Conservation (phyloP, 2,329 filamentous ascomycete genomes). For the Epichloe glyceriae region DNA sequence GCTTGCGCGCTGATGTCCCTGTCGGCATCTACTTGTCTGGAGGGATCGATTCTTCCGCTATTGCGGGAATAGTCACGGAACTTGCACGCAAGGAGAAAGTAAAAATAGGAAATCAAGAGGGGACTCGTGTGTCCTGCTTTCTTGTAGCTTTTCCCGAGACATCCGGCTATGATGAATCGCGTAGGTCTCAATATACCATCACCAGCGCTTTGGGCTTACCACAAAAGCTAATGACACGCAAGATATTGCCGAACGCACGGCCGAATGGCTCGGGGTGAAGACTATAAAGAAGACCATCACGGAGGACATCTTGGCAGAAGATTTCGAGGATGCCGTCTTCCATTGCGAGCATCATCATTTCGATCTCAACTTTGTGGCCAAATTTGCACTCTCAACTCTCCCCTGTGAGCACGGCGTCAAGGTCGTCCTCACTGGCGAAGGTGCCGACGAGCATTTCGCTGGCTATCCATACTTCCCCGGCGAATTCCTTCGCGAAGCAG, state of each 20-base stretch:
- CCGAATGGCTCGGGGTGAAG: constrained; percentile 20
- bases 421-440: constrained; percentile 40
- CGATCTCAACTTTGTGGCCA: constrained; percentile 40
- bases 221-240: constrained; percentile 6
- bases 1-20: background rate
- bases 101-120: constrained; percentile 29
- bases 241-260: constrained; percentile 19
- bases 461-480: constrained; percentile 34
- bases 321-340: constrained; percentile 18
- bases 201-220: background rate
- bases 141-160: constrained; percentile 33
- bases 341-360: constrained; percentile 21
- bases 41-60: constrained; percentile 22
- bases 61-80: constrained; percentile 43
- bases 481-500: constrained; percentile 36
- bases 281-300: constrained; percentile 14
- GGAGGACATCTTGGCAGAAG: constrained; percentile 16
- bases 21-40: background rate
- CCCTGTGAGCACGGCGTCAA: constrained; percentile 34
- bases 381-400: constrained; percentile 34
- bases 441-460: constrained; percentile 40
- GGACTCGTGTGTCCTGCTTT: constrained; percentile 26
- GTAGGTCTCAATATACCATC: background rate
- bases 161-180: background rate
- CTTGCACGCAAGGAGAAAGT: constrained; percentile 33